Evolutionary conservation across 2,329 filamentous ascomycete genomes (phyloP), one percentile per base, ranked within the genome.

Genomic region (Pseudogymnoascus sp.): DNA sequence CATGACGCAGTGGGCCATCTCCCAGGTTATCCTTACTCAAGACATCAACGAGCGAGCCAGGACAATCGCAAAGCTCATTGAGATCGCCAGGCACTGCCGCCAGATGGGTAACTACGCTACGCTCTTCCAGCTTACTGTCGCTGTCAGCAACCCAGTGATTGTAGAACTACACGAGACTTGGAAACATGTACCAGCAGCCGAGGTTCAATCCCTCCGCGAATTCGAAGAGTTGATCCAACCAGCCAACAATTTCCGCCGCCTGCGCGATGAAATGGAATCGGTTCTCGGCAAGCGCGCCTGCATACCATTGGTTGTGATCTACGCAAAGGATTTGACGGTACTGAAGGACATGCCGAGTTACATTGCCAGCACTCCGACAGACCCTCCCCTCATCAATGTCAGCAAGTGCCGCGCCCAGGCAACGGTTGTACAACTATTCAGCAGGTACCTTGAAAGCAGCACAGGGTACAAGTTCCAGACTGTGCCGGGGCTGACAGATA

Each of bases 1-100:
- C 65, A 89, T 93, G 77, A 89, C 92, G 64, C 93, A 93, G 73
- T 94, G 90, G 90, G 87, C 85, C 29, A 82, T 92, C 29, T 93
- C 89, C 0, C 88, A 93, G 73, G 83, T 89, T 66, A 82, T 94
- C 7, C 79, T 94, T 58, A 94, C 89, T 0, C 83, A 87, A 66
- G 78, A 86, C 62, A 74, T 87, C 9, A 84, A 87, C 64, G 90
- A 94, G 74, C 82, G 90, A 60, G 88, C 88, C 21, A 80, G 86
- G 37, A 90, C 87, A 71, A 84, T 94, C 65, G 86, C 89, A 73
- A 93, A 94, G 74, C 88, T 83, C 71, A 89, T 94, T 63, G 90
- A 93, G 75, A 89, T 93, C 66, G 90, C 90, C 3, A 80, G 81
- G 1, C 87, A 92, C 73, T 89, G 88, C 67, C 85, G 89, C 55